Evolutionary conservation across 345 rosid species (phyloP).

Genomic region (Laguncularia racemosa): DNA sequence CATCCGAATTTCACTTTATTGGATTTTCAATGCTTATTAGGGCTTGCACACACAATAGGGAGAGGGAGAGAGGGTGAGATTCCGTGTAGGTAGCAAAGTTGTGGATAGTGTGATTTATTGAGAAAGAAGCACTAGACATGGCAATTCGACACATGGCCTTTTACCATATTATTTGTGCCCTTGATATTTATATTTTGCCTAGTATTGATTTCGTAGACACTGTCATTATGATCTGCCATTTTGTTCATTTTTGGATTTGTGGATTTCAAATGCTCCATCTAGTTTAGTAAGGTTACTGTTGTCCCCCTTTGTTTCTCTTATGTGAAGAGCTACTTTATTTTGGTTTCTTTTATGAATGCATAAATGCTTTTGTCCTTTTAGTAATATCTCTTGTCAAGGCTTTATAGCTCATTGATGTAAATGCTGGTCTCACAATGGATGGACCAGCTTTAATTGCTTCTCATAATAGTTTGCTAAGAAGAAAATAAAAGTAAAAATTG

Average conservation of each 20-base stretch:
- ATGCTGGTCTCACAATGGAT: too few relatives aligned
- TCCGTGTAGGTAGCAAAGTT: constrained; percentile 77
- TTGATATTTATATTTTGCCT: constrained; percentile 56
- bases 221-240: constrained; percentile 53
- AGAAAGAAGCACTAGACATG: constrained; percentile 59
- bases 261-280: constrained; percentile 78
- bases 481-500: too few relatives aligned
- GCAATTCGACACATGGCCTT: constrained; percentile 89
- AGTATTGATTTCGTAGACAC: constrained; percentile 72
- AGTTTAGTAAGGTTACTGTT: constrained; percentile 47
- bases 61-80: constrained; percentile 46
- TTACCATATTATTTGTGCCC: constrained; percentile 38
- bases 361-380: too few relatives aligned
- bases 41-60: too few relatives aligned
- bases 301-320: not conserved
- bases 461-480: too few relatives aligned
- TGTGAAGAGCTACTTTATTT: too few relatives aligned
- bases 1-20: too few relatives aligned
- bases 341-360: too few relatives aligned
- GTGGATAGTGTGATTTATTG: constrained; percentile 77
- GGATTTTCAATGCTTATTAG: too few relatives aligned
- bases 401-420: too few relatives aligned
- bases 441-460: too few relatives aligned
- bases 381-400: too few relatives aligned
- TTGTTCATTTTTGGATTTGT: constrained; percentile 86